Base-by-base conservation (phyloP, 1,139 yeast genomes). In the Geotrichum australiense region DNA sequence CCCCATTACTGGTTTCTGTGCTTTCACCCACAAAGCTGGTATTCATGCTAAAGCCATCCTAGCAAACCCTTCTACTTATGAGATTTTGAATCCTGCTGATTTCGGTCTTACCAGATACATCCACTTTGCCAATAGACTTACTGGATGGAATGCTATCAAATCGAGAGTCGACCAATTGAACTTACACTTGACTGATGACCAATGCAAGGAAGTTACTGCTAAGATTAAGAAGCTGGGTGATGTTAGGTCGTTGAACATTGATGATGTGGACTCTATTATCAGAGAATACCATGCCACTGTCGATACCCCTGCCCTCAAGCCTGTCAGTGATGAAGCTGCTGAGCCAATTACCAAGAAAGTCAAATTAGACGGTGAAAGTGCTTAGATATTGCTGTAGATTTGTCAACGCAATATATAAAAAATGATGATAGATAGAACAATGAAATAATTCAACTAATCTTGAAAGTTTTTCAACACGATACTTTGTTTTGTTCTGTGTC, bases 61-160 rank as follows among this genome's bases (percentile, higher is more conserved):
- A 56, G 98, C 98, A 49, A 91, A 91, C 70, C 98, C 98, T 51
- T 86, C 96, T 32, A 91, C 97, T 28, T 91, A 91, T 65, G 98
- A 91, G 72, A 91, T 91, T 58, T 76, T 91, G 63, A 84, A 84
- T 64, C 98, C 98, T 49, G 71, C 83, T 25, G 97, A 89, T 68
- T 89, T 89, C 63, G 97, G 97, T 64, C 77, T 89, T 66, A 80
- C 94, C 41, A 78, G 97, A 64, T 89, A 89, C 64, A 89, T 91
- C 59, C 97, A 91, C 68, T 91, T 91, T 64, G 97, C 97, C 55
- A 89, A 89, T 73, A 81, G 97, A 61, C 74, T 91, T 59, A 91
- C 98, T 27, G 98, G 98, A 44, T 91, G 98, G 98, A 91, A 91
- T 65, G 97, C 97, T 39, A 91, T 91, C 73, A 91, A 91, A 73